Conservation (phyloP, 108 stramenopile genomes). For the Cyclotella sp. region DNA sequence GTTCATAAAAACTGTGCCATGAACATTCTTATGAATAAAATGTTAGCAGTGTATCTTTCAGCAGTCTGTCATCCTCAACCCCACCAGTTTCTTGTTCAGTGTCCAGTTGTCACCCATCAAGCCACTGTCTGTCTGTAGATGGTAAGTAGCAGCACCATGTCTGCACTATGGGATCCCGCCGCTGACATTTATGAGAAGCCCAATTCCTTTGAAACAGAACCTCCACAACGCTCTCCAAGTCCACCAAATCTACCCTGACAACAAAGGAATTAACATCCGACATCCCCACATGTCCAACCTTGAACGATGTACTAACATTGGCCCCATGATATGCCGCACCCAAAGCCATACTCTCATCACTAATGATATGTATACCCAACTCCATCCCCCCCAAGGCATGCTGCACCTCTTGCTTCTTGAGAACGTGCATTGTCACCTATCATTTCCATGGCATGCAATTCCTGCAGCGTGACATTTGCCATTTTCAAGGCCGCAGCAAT, state of each 20-base stretch:
- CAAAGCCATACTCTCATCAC: conserved; percentile 98
- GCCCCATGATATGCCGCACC: conserved; percentile 99
- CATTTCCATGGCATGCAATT: conserved; percentile 94
- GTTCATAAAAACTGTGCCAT: too few relatives aligned
- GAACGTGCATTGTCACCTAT: conserved; percentile 98
- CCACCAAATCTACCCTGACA: conserved; percentile 72
- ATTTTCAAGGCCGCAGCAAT: conserved; percentile 73
- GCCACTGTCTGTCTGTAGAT: too few relatives aligned
- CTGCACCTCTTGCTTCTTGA: conserved; percentile 86
- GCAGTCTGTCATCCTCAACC: too few relatives aligned
- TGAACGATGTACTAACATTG: conserved; percentile 96
- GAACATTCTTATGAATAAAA: too few relatives aligned
- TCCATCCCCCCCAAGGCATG: conserved; percentile 68
- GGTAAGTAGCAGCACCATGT: too few relatives aligned
- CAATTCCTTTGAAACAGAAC: too few relatives aligned
- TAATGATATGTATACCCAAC: conserved; percentile 98
- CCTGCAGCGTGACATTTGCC: conserved; percentile 87
- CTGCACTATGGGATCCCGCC: too few relatives aligned
- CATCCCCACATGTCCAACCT: conserved; percentile 97
- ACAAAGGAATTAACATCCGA: conserved; percentile 90
- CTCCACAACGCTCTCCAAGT: too few relatives aligned
- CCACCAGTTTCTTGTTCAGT: too few relatives aligned
- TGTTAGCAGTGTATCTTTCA: too few relatives aligned
- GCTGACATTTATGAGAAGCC: too few relatives aligned
- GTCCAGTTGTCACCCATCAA: too few relatives aligned